Conservation (phyloP, 805 yeast genomes). For the Kodamaea nitidulidarum region DNA sequence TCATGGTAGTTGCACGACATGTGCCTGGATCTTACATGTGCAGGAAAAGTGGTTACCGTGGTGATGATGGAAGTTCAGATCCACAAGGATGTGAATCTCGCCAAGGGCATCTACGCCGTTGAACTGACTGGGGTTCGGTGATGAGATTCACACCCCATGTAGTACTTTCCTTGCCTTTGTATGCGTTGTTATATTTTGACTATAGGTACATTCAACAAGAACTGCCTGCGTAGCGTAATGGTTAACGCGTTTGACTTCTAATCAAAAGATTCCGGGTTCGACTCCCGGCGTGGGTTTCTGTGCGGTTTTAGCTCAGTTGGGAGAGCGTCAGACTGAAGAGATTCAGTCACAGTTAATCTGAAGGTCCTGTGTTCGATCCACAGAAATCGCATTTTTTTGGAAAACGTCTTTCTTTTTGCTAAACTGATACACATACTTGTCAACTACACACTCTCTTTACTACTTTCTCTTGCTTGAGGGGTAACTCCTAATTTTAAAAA, state of each 20-base stretch:
- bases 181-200: too few relatives aligned
- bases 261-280: slow-evolving; percentile 24
- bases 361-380: slow-evolving; percentile 90
- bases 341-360: slow-evolving; percentile 41
- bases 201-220: background rate
- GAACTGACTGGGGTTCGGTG: too few relatives aligned
- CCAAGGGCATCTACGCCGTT: too few relatives aligned
- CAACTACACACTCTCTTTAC: too few relatives aligned
- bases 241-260: slow-evolving; percentile 24
- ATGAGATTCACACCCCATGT: too few relatives aligned
- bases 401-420: too few relatives aligned
- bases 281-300: slow-evolving; percentile 15
- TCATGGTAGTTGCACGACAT: background rate
- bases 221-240: slow-evolving; percentile 21
- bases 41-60: slow-evolving; percentile 2
- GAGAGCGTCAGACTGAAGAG: slow-evolving; percentile 37
- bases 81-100: too few relatives aligned
- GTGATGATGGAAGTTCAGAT: background rate
- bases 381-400: slow-evolving; percentile 56
- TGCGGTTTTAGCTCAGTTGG: slow-evolving; percentile 12
- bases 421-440: too few relatives aligned
- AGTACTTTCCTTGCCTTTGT: too few relatives aligned
- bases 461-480: too few relatives aligned
- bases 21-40: background rate
- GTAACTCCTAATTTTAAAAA: too few relatives aligned